These are phyloP conservation scores for Lasiosphaeria ovina DNA, from an alignment of 495 filamentous ascomycete species.

Conservation along the genomic window DNA sequence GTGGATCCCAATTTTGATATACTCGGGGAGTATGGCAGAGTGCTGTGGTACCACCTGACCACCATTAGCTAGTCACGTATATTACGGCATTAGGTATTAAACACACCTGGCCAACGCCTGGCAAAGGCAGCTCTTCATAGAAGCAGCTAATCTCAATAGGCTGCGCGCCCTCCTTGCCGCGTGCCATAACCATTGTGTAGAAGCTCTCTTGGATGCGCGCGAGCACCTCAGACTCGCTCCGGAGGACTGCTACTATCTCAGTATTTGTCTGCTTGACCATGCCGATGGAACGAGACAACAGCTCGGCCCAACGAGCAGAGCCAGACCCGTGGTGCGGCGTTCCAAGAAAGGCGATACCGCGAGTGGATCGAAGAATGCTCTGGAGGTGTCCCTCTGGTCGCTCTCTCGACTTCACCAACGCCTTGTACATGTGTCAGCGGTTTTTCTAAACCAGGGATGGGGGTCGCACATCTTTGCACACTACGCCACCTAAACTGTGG, in stretches of 20 bases:
- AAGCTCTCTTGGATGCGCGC: conserved; percentile 39
- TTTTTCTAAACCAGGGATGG: too few relatives aligned
- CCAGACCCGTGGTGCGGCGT: conserved; percentile 40
- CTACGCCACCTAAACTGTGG: conserved; percentile 40
- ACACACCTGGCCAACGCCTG: conserved; percentile 16
- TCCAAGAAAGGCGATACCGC: conserved; percentile 41
- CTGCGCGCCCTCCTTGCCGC: conserved; percentile 13
- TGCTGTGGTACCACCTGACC: conserved; percentile 35
- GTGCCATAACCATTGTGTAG: conserved; percentile 32
- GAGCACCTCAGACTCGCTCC: conserved; percentile 30
- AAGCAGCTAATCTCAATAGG: conserved; percentile 36
- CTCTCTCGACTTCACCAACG: conserved; percentile 17
- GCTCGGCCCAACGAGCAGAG: conserved; percentile 34
- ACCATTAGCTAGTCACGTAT: neutral
- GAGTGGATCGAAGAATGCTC: conserved; percentile 30
- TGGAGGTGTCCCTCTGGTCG: conserved; percentile 29
- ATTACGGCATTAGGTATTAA: neutral
- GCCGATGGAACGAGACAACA: conserved; percentile 15
- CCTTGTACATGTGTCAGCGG: too few relatives aligned
- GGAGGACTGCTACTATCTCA: conserved; percentile 23
- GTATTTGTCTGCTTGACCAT: conserved; percentile 28
- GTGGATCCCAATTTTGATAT: conserved; percentile 36
- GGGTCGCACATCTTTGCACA: conserved; percentile 40
- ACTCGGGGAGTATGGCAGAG: conserved; percentile 41
- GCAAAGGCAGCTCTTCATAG: conserved; percentile 27